Evolutionary conservation across 768 basidiomycete genomes (phyloP).

Genomic region (Hygrocybe coccinea): DNA sequence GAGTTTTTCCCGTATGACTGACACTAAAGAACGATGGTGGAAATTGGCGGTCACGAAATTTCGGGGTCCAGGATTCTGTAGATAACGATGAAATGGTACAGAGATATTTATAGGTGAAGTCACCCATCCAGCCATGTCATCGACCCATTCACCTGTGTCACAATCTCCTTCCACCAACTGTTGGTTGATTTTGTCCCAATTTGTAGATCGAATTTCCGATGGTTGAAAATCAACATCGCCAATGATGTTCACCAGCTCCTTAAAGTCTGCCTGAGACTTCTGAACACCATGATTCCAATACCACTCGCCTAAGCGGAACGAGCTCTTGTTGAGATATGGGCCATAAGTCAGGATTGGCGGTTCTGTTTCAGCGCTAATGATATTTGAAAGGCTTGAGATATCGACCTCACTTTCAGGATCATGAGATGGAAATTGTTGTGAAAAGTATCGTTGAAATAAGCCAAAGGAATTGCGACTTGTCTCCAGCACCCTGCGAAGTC

Average conservation of each 20-base stretch:
- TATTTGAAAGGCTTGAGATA: not conserved
- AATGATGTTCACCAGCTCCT: slow-evolving; percentile 9
- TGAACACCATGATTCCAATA: slow-evolving; percentile 2
- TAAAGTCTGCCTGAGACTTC: not conserved
- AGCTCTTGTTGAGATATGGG: slow-evolving; percentile 13
- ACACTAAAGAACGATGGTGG: slow-evolving; percentile 13
- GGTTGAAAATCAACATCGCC: slow-evolving; percentile 3
- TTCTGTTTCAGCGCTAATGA: not conserved
- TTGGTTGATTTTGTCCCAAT: slow-evolving; percentile 10
- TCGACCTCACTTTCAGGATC: not conserved
- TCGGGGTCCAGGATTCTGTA: not conserved
- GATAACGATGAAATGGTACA: slow-evolving; percentile 3
- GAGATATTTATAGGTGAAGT: slow-evolving; percentile 4
- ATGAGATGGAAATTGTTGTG: not conserved
- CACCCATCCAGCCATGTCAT: slow-evolving; percentile 16
- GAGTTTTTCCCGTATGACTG: slow-evolving; percentile 13
- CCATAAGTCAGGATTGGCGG: not conserved
- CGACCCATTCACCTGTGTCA: slow-evolving; percentile 3
- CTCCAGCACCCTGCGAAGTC: not conserved
- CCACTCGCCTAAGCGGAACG: slow-evolving; percentile 11
- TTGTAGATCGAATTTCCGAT: slow-evolving; percentile 1
- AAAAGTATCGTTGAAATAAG: not conserved
- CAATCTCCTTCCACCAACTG: not conserved
- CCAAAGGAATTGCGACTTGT: not conserved
- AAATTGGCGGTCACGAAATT: slow-evolving; percentile 9